Evolutionary conservation across 768 basidiomycete species (phyloP).

Genomic region (Lactarius sanguifluus): DNA sequence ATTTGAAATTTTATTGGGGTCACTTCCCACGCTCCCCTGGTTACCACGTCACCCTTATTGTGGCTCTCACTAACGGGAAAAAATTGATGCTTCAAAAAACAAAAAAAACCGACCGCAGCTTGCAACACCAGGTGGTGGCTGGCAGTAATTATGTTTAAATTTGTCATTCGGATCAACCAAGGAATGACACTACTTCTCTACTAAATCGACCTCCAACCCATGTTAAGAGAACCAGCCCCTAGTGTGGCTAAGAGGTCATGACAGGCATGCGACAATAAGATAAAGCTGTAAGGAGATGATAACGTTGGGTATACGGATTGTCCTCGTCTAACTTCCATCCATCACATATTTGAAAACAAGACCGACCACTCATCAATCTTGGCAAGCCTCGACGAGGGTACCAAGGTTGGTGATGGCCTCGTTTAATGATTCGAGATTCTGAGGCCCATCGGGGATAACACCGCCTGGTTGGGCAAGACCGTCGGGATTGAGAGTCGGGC

Average conservation of each 20-base stretch:
- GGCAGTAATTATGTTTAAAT: neutral
- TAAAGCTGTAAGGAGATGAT: conserved; percentile 16
- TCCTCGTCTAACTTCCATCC: neutral
- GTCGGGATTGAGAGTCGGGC: neutral
- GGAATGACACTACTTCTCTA: neutral
- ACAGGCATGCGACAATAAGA: conserved; percentile 15
- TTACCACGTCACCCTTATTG: neutral
- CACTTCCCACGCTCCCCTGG: neutral
- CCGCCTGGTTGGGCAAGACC: conserved; percentile 5
- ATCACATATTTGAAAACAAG: neutral
- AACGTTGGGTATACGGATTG: conserved; percentile 17
- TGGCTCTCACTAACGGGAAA: neutral
- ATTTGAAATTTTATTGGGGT: neutral
- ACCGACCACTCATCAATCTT: neutral
- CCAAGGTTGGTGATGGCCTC: conserved; percentile 12
- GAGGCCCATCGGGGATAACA: neutral
- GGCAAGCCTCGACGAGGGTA: neutral
- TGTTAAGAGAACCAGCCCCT: conserved; percentile 12
- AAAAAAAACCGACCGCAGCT: too few relatives aligned
- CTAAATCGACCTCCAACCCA: conserved; percentile 1
- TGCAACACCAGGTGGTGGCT: too few relatives aligned
- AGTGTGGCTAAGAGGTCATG: conserved; percentile 4
- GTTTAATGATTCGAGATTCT: neutral
- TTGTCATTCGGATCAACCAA: conserved; percentile 14
- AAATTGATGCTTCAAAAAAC: too few relatives aligned